phyloP scores from a whole-genome alignment of 257 asterid genomes.

The Solanum ahanhuiri region DNA sequence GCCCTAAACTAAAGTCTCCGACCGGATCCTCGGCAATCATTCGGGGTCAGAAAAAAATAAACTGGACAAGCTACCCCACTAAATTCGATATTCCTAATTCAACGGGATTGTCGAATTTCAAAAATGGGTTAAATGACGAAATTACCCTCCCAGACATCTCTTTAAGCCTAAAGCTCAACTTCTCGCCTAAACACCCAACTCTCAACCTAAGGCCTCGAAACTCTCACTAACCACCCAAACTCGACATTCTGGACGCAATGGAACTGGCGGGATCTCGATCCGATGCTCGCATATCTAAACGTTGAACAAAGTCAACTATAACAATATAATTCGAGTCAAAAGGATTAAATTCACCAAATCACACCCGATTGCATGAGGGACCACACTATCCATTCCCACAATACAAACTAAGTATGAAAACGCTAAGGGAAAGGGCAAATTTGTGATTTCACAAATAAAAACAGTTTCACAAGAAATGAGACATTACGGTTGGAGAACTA shows the following conservation, averaged over 20 bases:
- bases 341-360: no score
- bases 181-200: background rate
- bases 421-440: background rate
- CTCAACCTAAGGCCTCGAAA: background rate
- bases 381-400: background rate
- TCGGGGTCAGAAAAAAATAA: background rate
- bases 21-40: background rate
- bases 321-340: background rate
- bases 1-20: background rate
- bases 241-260: no score
- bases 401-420: background rate
- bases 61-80: background rate
- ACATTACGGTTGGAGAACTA: background rate
- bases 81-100: background rate
- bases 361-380: background rate
- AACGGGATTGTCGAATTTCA: background rate
- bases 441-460: background rate
- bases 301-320: background rate
- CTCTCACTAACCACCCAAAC: background rate
- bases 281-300: background rate
- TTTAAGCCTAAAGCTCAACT: background rate
- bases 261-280: no score
- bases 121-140: background rate
- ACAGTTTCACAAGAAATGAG: background rate
- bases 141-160: background rate